Base-by-base conservation (phyloP, 441 rosid species). In the Arabidopsis lyrata region DNA sequence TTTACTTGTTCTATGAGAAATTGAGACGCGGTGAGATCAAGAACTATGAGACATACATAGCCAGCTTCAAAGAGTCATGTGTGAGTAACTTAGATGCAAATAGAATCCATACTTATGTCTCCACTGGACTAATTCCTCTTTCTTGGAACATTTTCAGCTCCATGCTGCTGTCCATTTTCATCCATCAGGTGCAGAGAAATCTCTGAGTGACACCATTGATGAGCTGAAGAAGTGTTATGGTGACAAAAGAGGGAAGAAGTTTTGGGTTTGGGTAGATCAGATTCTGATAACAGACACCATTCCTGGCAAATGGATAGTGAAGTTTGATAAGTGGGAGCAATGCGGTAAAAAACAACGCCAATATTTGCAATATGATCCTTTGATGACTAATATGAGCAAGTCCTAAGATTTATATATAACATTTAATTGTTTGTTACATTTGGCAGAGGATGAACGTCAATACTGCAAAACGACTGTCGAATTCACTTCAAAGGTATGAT, bases 21-120 rank as follows among this genome's bases (percentile, higher is more conserved):
- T 86, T 95, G 92, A 88, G 97, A 83, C 93, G 90, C 66, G 91
- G 90, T 72, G 99, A 95, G 82, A 63, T 91, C 55, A 93, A 87
- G 68, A 85, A 86, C 66, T 84, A 68, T 54, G 98, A 88, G 70
- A 48, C 68, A 56, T 83, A 82, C 86, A 39, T 90, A 68, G 77
- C 83, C 63, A 76, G 80, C 76, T 66, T 90, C 73, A 86, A 83
- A 80, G 83, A 88, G 75, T 78, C 84, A 71, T 84, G 84, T 70
- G 98, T 95, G 85, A 63, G 97, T 79, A 68, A 6, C 34, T 31
- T 29, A 29, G 57, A 45, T 63, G 47, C 22, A 18, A 39, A 42
- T 56, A 9, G 29, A 15, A 64, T 48, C 48, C 8, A 13, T 63
- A 8, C 35, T 22, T 16, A 20, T 24, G 36, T 44, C 22, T 15